Evolutionary conservation across 805 yeast species (phyloP).

Genomic region (Dipodascus geniculatus): DNA sequence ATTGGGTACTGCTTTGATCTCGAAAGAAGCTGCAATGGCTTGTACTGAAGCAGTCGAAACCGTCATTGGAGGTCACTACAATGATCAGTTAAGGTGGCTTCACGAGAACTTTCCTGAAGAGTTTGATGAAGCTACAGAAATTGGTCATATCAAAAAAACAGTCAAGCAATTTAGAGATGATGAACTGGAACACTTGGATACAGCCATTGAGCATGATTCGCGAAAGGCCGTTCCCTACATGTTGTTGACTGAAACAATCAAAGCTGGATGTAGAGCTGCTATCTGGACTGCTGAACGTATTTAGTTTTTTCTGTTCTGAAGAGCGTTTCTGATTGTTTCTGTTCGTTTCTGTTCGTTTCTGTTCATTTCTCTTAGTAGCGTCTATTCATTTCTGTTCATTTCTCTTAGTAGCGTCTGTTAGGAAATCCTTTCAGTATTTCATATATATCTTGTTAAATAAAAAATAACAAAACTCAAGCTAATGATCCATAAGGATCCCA

Average conservation of each 20-base stretch:
- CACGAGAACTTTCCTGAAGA: constrained; percentile 49
- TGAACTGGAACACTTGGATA: constrained; percentile 88
- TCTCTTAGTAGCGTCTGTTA: too few relatives aligned
- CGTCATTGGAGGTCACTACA: constrained; percentile 93
- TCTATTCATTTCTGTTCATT: too few relatives aligned
- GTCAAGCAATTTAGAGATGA: constrained; percentile 81
- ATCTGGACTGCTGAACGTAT: constrained; percentile 1
- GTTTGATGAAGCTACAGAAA: constrained; percentile 39
- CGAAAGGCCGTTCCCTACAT: constrained; percentile 88
- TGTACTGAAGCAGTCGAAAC: constrained; percentile 98
- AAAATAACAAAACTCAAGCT: background rate
- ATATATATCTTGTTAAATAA: too few relatives aligned
- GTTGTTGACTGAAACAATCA: constrained; percentile 45
- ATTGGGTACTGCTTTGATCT: constrained; percentile 68
- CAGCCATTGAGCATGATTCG: constrained; percentile 87
- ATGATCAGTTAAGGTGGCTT: constrained; percentile 72
- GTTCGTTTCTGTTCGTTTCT: background rate
- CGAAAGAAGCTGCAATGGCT: constrained; percentile 98
- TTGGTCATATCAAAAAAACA: constrained; percentile 43
- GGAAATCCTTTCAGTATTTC: too few relatives aligned
- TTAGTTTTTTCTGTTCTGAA: background rate
- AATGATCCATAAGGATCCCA: constrained; percentile 3
- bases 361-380: too few relatives aligned
- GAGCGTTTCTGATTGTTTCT: background rate
- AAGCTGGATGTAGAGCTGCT: constrained; percentile 2